Evolutionary conservation across 805 yeast genomes (phyloP).

Genomic region (Zygotorulaspora chibaensis): DNA sequence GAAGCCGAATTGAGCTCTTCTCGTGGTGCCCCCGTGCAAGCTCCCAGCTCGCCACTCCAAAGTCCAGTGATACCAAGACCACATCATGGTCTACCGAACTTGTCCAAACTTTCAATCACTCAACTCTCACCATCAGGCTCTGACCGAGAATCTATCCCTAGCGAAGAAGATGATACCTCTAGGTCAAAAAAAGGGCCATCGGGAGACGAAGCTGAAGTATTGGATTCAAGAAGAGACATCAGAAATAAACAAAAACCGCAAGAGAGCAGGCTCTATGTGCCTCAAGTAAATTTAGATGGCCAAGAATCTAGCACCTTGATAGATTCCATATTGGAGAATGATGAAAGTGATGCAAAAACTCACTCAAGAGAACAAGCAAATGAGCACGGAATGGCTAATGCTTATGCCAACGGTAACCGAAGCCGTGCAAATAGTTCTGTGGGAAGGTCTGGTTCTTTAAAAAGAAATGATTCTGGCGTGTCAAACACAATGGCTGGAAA

Average conservation of each 20-base stretch:
- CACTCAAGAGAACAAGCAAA: background rate
- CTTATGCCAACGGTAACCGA: slow-evolving; percentile 1
- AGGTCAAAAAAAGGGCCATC: slow-evolving; percentile 3
- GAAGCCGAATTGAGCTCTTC: slow-evolving; percentile 23
- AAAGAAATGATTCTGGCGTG: slow-evolving; percentile 7
- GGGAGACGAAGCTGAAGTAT: slow-evolving; percentile 5
- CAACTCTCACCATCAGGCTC: slow-evolving; percentile 12
- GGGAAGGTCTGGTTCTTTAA: slow-evolving; percentile 8
- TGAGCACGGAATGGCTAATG: background rate
- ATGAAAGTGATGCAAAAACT: background rate
- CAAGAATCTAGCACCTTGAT: slow-evolving; percentile 6
- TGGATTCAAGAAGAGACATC: slow-evolving; percentile 5
- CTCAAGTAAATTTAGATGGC: slow-evolving; percentile 4
- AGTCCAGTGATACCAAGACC: slow-evolving; percentile 16
- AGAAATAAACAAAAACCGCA: slow-evolving; percentile 4
- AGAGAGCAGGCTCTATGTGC: slow-evolving; percentile 3
- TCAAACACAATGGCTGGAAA: slow-evolving; percentile 9
- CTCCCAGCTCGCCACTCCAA: slow-evolving; percentile 11
- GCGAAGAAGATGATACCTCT: slow-evolving; percentile 21
- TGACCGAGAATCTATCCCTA: slow-evolving; percentile 15
- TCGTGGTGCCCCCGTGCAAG: slow-evolving; percentile 13
- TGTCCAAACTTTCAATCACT: slow-evolving; percentile 21
- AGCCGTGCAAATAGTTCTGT: slow-evolving; percentile 6
- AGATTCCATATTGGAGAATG: slow-evolving; percentile 13
- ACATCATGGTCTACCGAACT: slow-evolving; percentile 15